Percentiles rank a stretch among this genome's conserved stretches.
These are phyloP conservation scores for Fusarium metavorans DNA, from an alignment of 2,329 filamentous ascomycete genomes.

Conservation along the genomic window DNA sequence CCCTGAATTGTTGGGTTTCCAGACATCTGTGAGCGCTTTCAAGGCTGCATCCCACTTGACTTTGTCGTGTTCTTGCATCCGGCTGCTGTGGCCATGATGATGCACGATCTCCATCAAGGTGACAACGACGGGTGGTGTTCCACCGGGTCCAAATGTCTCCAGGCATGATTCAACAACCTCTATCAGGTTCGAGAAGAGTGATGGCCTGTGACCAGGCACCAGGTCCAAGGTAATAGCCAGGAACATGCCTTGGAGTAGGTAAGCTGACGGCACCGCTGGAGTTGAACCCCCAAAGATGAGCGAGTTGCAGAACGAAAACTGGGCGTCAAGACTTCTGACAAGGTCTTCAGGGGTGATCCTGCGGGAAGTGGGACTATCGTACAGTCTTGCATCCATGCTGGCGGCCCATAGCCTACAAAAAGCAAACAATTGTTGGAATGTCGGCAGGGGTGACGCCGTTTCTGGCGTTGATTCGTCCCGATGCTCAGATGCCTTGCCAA, in stretches of 20 bases:
- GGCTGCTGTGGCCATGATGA: conserved; percentile 44
- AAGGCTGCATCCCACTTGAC: conserved; percentile 48
- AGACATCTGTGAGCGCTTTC: conserved; percentile 43
- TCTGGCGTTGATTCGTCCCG: conserved; percentile 19
- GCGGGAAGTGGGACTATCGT: conserved; percentile 21
- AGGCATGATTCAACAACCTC: conserved; percentile 52
- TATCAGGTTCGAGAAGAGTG: conserved; percentile 52
- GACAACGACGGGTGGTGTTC: conserved; percentile 51
- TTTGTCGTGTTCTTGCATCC: conserved; percentile 51
- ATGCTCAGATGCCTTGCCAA: conserved; percentile 15
- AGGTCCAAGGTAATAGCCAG: conserved; percentile 52
- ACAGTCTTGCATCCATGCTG: conserved; percentile 36
- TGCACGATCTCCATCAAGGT: conserved; percentile 52
- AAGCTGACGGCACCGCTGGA: conserved; percentile 51
- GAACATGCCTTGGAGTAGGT: conserved; percentile 53
- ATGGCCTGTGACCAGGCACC: conserved; percentile 48
- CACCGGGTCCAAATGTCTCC: conserved; percentile 48
- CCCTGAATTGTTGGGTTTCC: conserved; percentile 35
- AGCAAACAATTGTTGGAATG: conserved; percentile 57
- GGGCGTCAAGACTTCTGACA: conserved; percentile 48
- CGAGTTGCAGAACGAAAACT: conserved; percentile 55
- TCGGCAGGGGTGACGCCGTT: conserved; percentile 51
- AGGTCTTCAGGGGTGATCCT: conserved; percentile 45
- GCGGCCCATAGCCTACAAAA: conserved; percentile 52
- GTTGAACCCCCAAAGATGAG: conserved; percentile 51